Evolutionary conservation across 108 stramenopile species (phyloP).

Genomic region (Stephanodiscus triporus): DNA sequence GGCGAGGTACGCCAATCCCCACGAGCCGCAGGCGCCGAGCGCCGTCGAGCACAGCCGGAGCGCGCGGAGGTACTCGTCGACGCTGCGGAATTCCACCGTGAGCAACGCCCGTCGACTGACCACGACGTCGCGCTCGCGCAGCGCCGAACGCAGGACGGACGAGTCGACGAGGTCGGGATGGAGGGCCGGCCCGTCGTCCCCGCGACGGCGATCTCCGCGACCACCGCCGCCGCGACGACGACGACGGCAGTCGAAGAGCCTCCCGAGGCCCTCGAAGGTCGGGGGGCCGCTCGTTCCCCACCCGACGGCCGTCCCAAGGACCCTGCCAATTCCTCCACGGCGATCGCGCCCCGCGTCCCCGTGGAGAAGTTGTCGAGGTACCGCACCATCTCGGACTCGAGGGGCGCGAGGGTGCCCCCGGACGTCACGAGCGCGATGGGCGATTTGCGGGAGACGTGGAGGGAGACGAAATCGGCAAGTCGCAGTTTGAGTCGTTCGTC

Average conservation of each 20-base stretch:
- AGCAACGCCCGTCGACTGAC: conserved; percentile 67
- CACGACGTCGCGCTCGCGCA: conserved; percentile 54
- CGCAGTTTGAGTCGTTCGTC: conserved; percentile 19
- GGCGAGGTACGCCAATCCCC: conserved; percentile 85
- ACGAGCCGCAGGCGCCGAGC: conserved; percentile 57
- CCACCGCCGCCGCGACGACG: conserved; percentile 33
- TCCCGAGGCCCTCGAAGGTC: conserved; percentile 54
- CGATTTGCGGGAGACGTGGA: conserved; percentile 69
- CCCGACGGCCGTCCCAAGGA: conserved; percentile 58
- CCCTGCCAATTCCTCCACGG: conserved; percentile 91
- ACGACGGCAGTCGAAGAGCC: conserved; percentile 60
- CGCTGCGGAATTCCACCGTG: conserved; percentile 78
- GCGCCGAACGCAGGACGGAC: conserved; percentile 50
- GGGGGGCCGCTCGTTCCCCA: conserved; percentile 55
- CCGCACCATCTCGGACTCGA: conserved; percentile 90
- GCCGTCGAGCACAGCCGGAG: conserved; percentile 64
- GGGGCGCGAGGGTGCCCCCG: conserved; percentile 85
- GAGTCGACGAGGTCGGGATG: conserved; percentile 66
- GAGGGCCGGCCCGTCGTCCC: conserved; percentile 36
- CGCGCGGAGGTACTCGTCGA: conserved; percentile 87
- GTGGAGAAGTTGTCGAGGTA: conserved; percentile 97
- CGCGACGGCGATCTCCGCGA: conserved; percentile 3
- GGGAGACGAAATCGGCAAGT: conserved; percentile 58
- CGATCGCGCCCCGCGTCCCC: conserved; percentile 86
- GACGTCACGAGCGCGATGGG: conserved; percentile 89